These are phyloP conservation scores for Cercospora sojina DNA, from an alignment of 2,329 filamentous ascomycete species.

Conservation along the genomic window DNA sequence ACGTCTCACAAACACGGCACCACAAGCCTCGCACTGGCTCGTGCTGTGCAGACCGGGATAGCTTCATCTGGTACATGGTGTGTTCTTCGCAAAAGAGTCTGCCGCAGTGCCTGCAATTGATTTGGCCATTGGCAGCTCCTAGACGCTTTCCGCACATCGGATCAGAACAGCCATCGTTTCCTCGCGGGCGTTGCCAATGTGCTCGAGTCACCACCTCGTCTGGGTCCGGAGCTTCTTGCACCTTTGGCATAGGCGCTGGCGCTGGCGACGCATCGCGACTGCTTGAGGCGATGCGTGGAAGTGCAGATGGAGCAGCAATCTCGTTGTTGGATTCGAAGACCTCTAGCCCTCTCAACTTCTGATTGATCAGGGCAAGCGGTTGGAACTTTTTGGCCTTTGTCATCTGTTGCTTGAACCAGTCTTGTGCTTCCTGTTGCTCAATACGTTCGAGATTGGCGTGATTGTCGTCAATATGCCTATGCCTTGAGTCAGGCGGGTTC, in stretches of 20 bases:
- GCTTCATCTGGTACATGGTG: constrained; percentile 99
- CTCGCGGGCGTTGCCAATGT: constrained; percentile 81
- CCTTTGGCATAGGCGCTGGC: constrained; percentile 28
- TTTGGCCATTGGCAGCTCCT: constrained; percentile 73
- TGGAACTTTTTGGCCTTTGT: constrained; percentile 91
- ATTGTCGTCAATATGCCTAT: constrained; percentile 76
- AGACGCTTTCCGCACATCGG: constrained; percentile 79
- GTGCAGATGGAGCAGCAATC: constrained; percentile 30
- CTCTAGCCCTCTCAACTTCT: constrained; percentile 87
- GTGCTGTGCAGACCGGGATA: constrained; percentile 83
- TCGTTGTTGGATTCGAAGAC: constrained; percentile 91
- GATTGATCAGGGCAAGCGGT: constrained; percentile 84
- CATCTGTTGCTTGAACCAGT: constrained; percentile 95
- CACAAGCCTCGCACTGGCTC: constrained; percentile 88
- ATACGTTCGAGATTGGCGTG: constrained; percentile 87
- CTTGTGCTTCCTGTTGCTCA: constrained; percentile 91
- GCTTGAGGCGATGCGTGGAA: constrained; percentile 27
- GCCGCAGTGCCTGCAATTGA: constrained; percentile 93
- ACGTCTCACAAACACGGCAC: constrained; percentile 98
- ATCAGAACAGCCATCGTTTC: constrained; percentile 80
- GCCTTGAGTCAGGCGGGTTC: constrained; percentile 19
- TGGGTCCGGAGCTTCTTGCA: constrained; percentile 59
- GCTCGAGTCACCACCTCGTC: constrained; percentile 84
- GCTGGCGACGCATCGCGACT: constrained; percentile 34
- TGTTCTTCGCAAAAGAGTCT: constrained; percentile 94